phyloP scores from a whole-genome alignment of 345 rosid genomes.

The Hypericum androsaemum region DNA sequence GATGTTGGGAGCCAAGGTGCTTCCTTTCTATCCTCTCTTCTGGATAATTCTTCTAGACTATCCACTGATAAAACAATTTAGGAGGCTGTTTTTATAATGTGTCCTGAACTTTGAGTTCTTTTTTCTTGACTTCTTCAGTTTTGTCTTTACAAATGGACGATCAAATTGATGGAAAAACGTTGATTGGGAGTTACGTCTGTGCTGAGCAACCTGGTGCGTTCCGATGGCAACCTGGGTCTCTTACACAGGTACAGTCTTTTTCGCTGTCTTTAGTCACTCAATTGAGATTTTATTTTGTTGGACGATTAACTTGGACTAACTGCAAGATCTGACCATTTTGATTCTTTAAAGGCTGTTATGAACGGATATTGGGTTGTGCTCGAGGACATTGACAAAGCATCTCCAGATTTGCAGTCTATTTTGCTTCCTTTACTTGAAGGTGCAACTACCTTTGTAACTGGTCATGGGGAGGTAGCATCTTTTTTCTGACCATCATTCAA shows the following conservation, averaged over 20 bases:
- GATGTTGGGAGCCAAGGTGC: slow-evolving; percentile 70
- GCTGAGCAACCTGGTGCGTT: slow-evolving; percentile 95
- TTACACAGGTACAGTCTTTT: slow-evolving; percentile 94
- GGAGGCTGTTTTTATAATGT: not conserved
- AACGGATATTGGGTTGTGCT: slow-evolving; percentile 90
- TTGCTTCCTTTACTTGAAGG: slow-evolving; percentile 83
- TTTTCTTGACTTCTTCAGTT: slow-evolving; percentile 26
- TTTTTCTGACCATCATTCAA: not conserved
- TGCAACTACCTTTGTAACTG: slow-evolving; percentile 48
- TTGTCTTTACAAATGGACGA: slow-evolving; percentile 91
- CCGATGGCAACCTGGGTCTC: slow-evolving; percentile 96
- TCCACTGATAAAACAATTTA: no score
- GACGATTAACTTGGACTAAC: not conserved
- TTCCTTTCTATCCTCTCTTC: not conserved
- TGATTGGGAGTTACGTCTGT: slow-evolving; percentile 87
- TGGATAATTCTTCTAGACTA: no score
- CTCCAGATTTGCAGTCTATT: slow-evolving; percentile 71
- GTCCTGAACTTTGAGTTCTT: not conserved
- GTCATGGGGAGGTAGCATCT: slow-evolving; percentile 65
- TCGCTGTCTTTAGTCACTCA: slow-evolving; percentile 8
- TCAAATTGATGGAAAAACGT: slow-evolving; percentile 89
- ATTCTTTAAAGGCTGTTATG: slow-evolving; percentile 50
- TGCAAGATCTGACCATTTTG: not conserved
- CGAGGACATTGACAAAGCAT: slow-evolving; percentile 92
- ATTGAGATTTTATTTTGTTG: slow-evolving; percentile 11